phyloP scores from a whole-genome alignment of 306 rosid genomes.

The Hippophae rhamnoides region DNA sequence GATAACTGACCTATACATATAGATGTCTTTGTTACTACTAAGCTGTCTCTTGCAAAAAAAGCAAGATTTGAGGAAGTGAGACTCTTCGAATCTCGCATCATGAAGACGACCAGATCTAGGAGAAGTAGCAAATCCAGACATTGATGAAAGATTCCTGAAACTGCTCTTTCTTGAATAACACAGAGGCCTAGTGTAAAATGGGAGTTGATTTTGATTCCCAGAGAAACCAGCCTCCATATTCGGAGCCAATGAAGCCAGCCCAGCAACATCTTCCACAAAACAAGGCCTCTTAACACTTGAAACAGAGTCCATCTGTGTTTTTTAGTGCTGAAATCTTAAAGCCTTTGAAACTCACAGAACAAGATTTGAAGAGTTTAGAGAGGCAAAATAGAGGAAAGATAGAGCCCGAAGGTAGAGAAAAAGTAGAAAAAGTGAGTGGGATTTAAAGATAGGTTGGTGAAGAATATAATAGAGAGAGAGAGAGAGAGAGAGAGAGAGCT shows the following conservation, averaged over 20 bases:
- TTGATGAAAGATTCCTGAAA: conserved; percentile 19
- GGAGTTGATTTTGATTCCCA: conserved; percentile 25
- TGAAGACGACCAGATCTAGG: conserved; percentile 67
- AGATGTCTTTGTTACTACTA: conserved; percentile 58
- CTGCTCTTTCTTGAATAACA: conserved; percentile 30
- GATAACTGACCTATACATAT: conserved; percentile 76
- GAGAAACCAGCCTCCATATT: conserved; percentile 56
- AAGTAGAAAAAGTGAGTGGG: conserved; percentile 3
- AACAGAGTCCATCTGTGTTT: conserved; percentile 35
- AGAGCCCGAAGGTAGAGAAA: not conserved
- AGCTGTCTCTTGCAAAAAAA: conserved; percentile 69
- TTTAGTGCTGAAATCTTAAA: not conserved
- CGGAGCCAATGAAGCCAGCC: conserved; percentile 29
- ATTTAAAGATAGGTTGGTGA: conserved; percentile 22
- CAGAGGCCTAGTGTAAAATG: conserved; percentile 39
- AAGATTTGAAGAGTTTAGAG: not conserved
- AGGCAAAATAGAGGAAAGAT: not conserved
- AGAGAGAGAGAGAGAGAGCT: conserved; percentile 16
- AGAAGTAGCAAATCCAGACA: conserved; percentile 14
- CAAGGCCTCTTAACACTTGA: conserved; percentile 35
- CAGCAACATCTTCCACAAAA: conserved; percentile 51
- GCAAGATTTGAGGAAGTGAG: conserved; percentile 78
- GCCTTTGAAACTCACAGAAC: not conserved
- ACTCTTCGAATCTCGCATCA: conserved; percentile 71
- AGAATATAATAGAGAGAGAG: conserved; percentile 16